phyloP scores from a whole-genome alignment of 2,329 filamentous ascomycete species.

The Zymoseptoria ardabiliae region DNA sequence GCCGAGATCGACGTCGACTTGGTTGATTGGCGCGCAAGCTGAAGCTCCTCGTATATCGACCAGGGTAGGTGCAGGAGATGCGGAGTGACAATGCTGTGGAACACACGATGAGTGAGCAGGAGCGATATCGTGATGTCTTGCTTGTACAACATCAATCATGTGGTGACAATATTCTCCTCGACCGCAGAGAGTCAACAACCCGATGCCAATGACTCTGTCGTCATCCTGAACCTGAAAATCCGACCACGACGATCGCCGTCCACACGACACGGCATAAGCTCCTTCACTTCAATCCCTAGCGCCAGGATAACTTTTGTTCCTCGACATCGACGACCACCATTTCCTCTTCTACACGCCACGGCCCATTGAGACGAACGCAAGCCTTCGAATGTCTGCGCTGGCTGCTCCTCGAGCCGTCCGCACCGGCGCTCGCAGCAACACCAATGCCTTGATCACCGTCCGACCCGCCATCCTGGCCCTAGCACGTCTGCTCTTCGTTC shows the following conservation, averaged over 20 bases:
- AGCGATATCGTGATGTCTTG: background rate
- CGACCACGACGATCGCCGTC: background rate
- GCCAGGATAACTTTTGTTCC: background rate
- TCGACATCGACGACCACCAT: background rate
- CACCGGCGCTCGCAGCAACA: background rate
- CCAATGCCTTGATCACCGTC: background rate
- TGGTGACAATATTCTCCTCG: background rate
- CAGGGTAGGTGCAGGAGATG: background rate
- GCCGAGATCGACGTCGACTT: background rate
- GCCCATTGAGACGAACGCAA: background rate
- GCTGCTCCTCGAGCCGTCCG: background rate
- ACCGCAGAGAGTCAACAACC: background rate
- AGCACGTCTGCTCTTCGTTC: conserved; percentile 15
- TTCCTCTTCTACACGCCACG: background rate
- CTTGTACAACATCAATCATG: background rate
- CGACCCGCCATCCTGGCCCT: conserved; percentile 14
- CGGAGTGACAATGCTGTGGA: background rate
- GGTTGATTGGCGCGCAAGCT: background rate
- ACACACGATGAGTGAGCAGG: background rate
- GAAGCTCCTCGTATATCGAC: background rate
- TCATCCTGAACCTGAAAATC: background rate
- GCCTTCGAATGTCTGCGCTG: background rate
- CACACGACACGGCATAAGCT: background rate
- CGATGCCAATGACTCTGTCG: background rate
- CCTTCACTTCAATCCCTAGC: background rate